A percentile compares a stretch with the other conserved stretches of the same genome.
These are phyloP conservation scores for Jacaranda copaia DNA, from an alignment of 257 asterid species.

Conservation along the genomic window DNA sequence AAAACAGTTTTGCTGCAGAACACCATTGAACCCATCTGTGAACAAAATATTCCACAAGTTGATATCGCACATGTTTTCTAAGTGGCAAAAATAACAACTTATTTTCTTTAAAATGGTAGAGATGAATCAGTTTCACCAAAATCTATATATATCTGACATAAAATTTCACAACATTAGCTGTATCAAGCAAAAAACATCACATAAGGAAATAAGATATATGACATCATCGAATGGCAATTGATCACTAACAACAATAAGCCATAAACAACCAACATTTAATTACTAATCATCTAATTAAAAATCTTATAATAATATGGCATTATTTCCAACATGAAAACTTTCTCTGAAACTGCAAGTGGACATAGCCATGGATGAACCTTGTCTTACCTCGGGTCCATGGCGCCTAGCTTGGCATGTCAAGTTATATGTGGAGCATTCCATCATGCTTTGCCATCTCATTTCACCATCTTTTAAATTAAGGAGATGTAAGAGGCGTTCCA, in stretches of 20 bases:
- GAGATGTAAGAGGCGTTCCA: no score
- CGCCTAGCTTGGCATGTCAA: slow-evolving; percentile 70
- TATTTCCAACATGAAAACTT: background rate
- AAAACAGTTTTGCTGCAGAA: slow-evolving; percentile 63
- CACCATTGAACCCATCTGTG: slow-evolving; percentile 52
- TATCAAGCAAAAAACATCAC: background rate
- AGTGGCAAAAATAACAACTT: slow-evolving; percentile 7
- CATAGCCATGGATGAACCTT: background rate
- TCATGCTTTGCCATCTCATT: slow-evolving; percentile 64
- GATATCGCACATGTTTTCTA: background rate
- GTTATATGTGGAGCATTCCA: slow-evolving; percentile 63
- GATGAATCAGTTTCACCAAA: background rate
- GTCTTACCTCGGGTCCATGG: slow-evolving; percentile 64
- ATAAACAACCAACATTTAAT: background rate
- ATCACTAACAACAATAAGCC: background rate
- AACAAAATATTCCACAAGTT: slow-evolving; percentile 25
- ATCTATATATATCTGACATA: background rate
- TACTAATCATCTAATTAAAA: background rate
- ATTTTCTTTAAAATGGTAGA: background rate
- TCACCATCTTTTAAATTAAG: slow-evolving; percentile 42
- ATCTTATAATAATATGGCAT: background rate
- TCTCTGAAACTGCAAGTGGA: background rate
- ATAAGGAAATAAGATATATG: background rate
- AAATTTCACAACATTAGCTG: background rate
- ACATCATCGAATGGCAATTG: background rate